A percentile compares a stretch with the other conserved stretches of the same genome.
Conservation (phyloP, 2,329 filamentous ascomycete species). For the Paramyrothecium roridum region DNA sequence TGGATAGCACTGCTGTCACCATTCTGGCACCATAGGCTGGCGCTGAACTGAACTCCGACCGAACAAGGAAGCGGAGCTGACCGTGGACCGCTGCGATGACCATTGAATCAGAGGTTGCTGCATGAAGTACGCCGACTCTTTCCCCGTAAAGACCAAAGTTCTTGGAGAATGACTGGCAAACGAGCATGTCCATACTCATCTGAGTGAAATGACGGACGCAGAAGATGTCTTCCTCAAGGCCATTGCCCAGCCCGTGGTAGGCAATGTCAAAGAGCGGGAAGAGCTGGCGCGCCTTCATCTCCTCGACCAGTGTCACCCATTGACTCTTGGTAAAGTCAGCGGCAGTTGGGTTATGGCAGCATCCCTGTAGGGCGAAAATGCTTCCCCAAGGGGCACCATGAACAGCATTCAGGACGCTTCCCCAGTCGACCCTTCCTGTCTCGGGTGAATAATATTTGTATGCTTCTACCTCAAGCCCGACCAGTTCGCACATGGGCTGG, state of each 20-base stretch:
- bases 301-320: slow-evolving; percentile 22
- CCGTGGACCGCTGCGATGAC: no score
- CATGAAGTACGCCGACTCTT: slow-evolving; percentile 20
- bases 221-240: slow-evolving; percentile 28
- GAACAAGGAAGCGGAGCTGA: no score
- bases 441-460: slow-evolving; percentile 26
- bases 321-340: slow-evolving; percentile 25
- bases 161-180: slow-evolving; percentile 35
- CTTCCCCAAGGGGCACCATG: slow-evolving; percentile 21
- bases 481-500: slow-evolving; percentile 23
- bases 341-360: slow-evolving; percentile 34
- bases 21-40: no score
- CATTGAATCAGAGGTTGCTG: no score
- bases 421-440: slow-evolving; percentile 21
- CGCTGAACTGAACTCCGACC: no score
- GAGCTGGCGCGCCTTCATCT: slow-evolving; percentile 8
- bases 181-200: slow-evolving; percentile 24
- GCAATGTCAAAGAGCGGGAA: slow-evolving; percentile 32
- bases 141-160: slow-evolving; percentile 35
- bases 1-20: no score
- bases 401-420: slow-evolving; percentile 15
- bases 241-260: slow-evolving; percentile 31
- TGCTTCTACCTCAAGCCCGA: slow-evolving; percentile 20
- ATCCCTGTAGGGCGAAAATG: slow-evolving; percentile 31
- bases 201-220: slow-evolving; percentile 19